Conservation (phyloP, 2,329 filamentous ascomycete genomes). For the Diaporthe helianthi region DNA sequence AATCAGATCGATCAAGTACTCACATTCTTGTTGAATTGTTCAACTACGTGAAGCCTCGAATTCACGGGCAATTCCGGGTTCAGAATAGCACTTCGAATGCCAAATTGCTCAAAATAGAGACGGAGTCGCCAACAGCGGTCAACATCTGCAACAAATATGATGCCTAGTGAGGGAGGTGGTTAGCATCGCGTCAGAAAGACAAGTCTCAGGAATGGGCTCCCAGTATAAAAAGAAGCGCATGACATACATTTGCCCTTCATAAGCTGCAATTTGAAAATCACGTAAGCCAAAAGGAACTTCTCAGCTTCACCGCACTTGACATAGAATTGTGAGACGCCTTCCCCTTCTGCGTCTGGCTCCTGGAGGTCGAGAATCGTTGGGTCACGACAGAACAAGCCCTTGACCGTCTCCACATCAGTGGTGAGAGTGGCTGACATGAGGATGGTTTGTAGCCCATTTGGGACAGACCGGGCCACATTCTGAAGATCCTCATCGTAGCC, state of each 20-base stretch:
- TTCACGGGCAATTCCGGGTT: constrained; percentile 96
- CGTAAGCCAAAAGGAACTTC: constrained; percentile 91
- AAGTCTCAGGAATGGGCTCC: constrained; percentile 68
- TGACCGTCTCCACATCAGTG: constrained; percentile 84
- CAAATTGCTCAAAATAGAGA: constrained; percentile 95
- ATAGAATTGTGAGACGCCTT: constrained; percentile 84
- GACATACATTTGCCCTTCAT: constrained; percentile 82
- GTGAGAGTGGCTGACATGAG: constrained; percentile 94
- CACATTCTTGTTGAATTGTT: constrained; percentile 95
- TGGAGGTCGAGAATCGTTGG: constrained; percentile 83
- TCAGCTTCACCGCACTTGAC: constrained; percentile 96
- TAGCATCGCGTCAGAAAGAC: background rate
- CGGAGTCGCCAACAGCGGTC: constrained; percentile 91
- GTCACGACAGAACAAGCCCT: constrained; percentile 82
- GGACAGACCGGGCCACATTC: constrained; percentile 77
- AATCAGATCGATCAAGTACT: background rate
- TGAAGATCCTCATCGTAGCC: constrained; percentile 92
- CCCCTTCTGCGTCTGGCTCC: constrained; percentile 78
- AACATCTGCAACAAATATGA: constrained; percentile 78
- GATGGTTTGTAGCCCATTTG: constrained; percentile 86
- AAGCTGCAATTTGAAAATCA: constrained; percentile 93
- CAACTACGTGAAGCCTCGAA: constrained; percentile 89
- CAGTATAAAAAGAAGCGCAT: constrained; percentile 48
- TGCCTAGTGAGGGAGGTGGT: constrained; percentile 35
- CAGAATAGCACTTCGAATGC: constrained; percentile 88